These are phyloP conservation scores for Santalum album DNA, from an alignment of 164 flowering plant genomes.

Conservation along the genomic window DNA sequence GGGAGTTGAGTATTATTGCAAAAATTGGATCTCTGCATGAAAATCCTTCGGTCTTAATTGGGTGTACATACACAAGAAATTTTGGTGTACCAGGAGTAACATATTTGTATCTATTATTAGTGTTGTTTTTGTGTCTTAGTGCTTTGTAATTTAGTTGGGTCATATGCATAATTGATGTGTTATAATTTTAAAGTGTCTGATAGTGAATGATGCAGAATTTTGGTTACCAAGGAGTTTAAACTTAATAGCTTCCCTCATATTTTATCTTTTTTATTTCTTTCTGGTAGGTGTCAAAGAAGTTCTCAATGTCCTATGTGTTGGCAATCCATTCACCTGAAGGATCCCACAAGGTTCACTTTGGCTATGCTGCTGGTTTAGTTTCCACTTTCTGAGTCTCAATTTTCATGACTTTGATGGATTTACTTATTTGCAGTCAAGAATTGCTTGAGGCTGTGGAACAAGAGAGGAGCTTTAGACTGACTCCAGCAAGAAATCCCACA, in stretches of 20 bases:
- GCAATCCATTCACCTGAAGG: slow-evolving; percentile 75
- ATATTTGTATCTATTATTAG: too few species aligned
- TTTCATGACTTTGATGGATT: neutral
- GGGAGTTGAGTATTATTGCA: too few species aligned
- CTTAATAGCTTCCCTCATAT: neutral
- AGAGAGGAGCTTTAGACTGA: slow-evolving; percentile 54
- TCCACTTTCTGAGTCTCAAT: neutral
- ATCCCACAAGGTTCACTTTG: slow-evolving; percentile 68
- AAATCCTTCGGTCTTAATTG: too few species aligned
- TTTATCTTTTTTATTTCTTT: neutral
- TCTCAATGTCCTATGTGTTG: slow-evolving; percentile 91
- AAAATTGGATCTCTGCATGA: too few species aligned
- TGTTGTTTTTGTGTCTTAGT: too few species aligned
- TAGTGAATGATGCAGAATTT: too few species aligned
- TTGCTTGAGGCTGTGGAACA: slow-evolving; percentile 70
- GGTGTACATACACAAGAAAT: too few species aligned
- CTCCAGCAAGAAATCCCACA: slow-evolving; percentile 50
- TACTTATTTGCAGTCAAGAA: slow-evolving; percentile 53
- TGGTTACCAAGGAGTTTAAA: too few species aligned
- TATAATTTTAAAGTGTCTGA: too few species aligned
- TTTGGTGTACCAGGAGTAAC: too few species aligned
- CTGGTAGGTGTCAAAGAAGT: slow-evolving; percentile 80
- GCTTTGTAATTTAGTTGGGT: too few species aligned
- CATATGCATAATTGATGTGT: too few species aligned
- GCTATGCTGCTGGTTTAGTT: slow-evolving; percentile 1